Evolutionary conservation across 208 protist species (phyloP), one percentile per base, ranked within the genome.

Genomic region (Crithidia fasciculata): DNA sequence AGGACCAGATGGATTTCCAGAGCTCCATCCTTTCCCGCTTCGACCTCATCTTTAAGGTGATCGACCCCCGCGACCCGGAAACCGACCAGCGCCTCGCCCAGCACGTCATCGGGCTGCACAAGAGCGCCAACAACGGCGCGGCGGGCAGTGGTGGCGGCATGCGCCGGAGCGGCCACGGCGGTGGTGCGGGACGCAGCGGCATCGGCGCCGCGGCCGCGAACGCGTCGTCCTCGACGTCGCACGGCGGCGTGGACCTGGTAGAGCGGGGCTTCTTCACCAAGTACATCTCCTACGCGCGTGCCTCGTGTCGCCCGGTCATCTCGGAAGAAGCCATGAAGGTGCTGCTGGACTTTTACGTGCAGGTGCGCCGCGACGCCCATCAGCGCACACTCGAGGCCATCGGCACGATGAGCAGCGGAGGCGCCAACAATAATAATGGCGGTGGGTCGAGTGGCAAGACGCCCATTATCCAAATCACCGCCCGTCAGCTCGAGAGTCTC

Each of bases 21-120:
- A 93, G 96, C 66, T 99, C 98, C 12, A 99, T 99, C 85, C 76
- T 99, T 43, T 99, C 98, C 6, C 96, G 99, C 87, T 99, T 99
- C 84, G 99, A 99, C 82, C 90, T 99, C 15, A 95, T 99, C 62
- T 99, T 99, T 82, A 99, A 99, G 69, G 93, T 99, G 2, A 85
- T 99, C 53, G 99, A 99, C 86, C 87, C 89, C 7, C 86, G 92
- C 15, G 95, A 99, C 75, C 87, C 93, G 2, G 91, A 98, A 68
- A 90, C 87, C 13, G 98, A 99, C 77, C 81, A 89, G 55, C 81
- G 76, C 2, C 96, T 99, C 4, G 93, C 98, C 0, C 87, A 91
- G 28, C 98, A 99, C 82, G 97, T 99, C 7, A 88, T 99, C 7
- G 86, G 82, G 40, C 87, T 99, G 78, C 98, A 99, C 82, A 99